Evolutionary conservation across 129 eudicot species (phyloP).

Genomic region (Scalesia atractyloides): DNA sequence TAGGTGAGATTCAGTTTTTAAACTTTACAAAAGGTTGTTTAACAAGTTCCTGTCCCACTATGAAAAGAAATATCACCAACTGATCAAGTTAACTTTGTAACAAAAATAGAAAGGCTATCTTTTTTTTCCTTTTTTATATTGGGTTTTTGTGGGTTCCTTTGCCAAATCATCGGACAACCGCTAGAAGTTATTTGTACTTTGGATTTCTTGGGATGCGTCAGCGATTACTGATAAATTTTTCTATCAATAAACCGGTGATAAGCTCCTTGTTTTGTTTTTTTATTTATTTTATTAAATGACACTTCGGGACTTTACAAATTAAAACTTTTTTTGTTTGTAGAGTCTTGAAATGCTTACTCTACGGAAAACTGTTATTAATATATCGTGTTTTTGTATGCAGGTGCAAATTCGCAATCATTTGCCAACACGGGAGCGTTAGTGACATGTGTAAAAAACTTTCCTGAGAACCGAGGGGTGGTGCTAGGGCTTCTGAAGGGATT

Average conservation of each 20-base stretch:
- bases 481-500: constrained; percentile 82
- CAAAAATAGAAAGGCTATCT: background rate
- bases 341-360: no score
- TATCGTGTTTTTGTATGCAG: constrained; percentile 1
- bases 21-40: background rate
- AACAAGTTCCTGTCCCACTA: background rate
- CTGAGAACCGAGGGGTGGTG: constrained; percentile 82
- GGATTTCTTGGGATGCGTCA: no score
- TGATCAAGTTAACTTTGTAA: background rate
- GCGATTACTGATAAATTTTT: no score
- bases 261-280: no score
- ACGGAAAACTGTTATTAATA: background rate
- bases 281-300: no score
- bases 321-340: no score
- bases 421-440: constrained; percentile 87
- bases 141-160: background rate
- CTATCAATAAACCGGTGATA: no score
- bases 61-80: no score
- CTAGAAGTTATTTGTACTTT: no score
- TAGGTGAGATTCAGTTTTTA: constrained; percentile 21
- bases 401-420: constrained; percentile 83
- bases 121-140: background rate
- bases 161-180: no score
- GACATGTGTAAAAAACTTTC: constrained; percentile 81
- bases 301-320: no score